Evolutionary conservation across 495 filamentous ascomycete genomes (phyloP).

Genomic region (Penicillium paxilli): DNA sequence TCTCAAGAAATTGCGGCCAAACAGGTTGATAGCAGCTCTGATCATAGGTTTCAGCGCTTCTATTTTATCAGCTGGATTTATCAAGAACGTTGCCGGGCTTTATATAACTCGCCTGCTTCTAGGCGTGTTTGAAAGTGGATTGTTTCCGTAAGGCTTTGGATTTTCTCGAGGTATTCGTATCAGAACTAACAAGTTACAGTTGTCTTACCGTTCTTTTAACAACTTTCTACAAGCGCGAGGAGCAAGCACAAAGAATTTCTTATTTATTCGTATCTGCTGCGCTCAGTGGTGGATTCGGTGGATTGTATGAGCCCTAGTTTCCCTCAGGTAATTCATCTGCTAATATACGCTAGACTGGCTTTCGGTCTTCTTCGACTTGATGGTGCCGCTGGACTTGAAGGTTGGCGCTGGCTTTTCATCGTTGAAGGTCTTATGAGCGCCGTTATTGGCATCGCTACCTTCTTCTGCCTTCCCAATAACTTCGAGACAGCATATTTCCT

Average conservation of each 20-base stretch:
- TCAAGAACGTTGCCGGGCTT: slow-evolving; percentile 32
- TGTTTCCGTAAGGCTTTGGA: slow-evolving; percentile 33
- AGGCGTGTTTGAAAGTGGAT: slow-evolving; percentile 33
- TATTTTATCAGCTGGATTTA: slow-evolving; percentile 25
- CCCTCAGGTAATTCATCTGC: neutral
- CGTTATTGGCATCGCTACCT: slow-evolving; percentile 12
- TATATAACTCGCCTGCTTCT: slow-evolving; percentile 32
- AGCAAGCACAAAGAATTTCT: slow-evolving; percentile 18
- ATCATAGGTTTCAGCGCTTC: slow-evolving; percentile 37
- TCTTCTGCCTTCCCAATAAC: slow-evolving; percentile 15
- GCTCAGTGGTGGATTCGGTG: slow-evolving; percentile 28
- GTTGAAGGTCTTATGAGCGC: slow-evolving; percentile 35
- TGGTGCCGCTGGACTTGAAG: slow-evolving; percentile 27
- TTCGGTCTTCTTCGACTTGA: slow-evolving; percentile 36
- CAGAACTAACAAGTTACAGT: slow-evolving; percentile 17
- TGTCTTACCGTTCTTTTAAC: slow-evolving; percentile 30
- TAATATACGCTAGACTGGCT: slow-evolving; percentile 17
- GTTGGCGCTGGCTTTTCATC: slow-evolving; percentile 46
- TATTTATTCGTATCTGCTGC: slow-evolving; percentile 28
- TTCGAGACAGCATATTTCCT: slow-evolving; percentile 17
- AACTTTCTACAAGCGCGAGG: slow-evolving; percentile 22
- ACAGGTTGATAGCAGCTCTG: slow-evolving; percentile 34
- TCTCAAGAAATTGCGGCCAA: slow-evolving; percentile 28
- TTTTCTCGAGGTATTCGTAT: slow-evolving; percentile 18
- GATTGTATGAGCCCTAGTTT: slow-evolving; percentile 2